phyloP scores from a whole-genome alignment of 768 basidiomycete species.

The Mycena sanguinolenta region DNA sequence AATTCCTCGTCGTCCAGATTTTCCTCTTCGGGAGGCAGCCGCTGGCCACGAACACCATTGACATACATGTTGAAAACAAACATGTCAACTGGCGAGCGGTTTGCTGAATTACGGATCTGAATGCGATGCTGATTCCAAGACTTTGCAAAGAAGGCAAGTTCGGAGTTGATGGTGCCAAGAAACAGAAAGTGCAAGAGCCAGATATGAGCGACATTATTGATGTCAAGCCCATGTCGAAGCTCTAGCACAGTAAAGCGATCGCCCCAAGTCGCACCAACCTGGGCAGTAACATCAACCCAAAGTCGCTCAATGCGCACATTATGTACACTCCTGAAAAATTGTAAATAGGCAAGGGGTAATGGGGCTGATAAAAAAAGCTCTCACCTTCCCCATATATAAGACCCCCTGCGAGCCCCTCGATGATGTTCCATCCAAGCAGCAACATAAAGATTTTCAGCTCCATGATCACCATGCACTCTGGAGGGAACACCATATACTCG shows the following conservation, averaged over 20 bases:
- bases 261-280: background rate
- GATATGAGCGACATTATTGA: background rate
- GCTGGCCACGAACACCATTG: conserved; percentile 44
- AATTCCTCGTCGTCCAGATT: too few species aligned
- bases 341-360: background rate
- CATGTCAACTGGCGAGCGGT: too few species aligned
- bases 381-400: background rate
- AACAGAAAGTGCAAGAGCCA: background rate
- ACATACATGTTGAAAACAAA: conserved; percentile 49
- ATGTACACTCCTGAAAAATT: background rate
- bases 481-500: conserved; percentile 8
- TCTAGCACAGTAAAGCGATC: background rate
- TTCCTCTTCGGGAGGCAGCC: conserved; percentile 28
- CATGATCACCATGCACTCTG: background rate
- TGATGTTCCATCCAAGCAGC: background rate
- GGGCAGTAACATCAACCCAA: too few species aligned
- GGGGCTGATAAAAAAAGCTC: background rate
- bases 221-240: background rate
- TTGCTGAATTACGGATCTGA: conserved; percentile 30
- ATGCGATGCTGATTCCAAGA: conserved; percentile 48
- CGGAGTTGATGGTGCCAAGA: background rate
- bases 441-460: background rate
- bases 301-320: conserved; percentile 25
- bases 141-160: background rate
- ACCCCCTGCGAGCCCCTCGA: background rate